These are phyloP conservation scores for Coemansia sp. DNA, from an alignment of 371 early-diverging fungal species.

Conservation along the genomic window DNA sequence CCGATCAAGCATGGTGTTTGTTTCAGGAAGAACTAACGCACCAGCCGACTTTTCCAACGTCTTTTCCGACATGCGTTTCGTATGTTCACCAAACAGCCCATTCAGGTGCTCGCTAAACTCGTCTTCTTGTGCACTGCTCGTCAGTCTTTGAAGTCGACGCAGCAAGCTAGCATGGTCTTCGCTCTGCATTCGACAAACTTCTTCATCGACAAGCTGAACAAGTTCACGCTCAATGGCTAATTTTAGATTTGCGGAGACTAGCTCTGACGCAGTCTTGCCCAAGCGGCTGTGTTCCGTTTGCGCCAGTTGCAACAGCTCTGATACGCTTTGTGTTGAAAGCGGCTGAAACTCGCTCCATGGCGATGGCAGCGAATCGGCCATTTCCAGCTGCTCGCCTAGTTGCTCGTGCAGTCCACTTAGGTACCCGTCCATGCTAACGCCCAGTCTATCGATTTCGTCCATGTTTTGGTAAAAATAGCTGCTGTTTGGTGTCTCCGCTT, in stretches of 20 bases:
- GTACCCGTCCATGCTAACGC: not conserved
- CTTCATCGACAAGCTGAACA: constrained; percentile 8
- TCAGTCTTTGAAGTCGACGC: not conserved
- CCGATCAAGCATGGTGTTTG: not conserved
- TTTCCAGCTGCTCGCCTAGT: constrained; percentile 1
- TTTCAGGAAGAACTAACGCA: not conserved
- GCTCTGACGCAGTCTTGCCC: not conserved
- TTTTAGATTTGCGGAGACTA: not conserved
- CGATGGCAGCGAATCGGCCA: constrained; percentile 21
- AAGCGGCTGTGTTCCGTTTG: constrained; percentile 18
- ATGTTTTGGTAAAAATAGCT: constrained; percentile 29
- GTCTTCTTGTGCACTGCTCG: not conserved
- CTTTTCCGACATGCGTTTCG: not conserved
- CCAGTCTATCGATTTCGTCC: constrained; percentile 9
- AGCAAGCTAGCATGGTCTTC: not conserved
- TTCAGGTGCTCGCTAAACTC: not conserved
- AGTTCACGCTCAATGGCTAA: constrained; percentile 12
- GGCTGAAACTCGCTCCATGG: constrained; percentile 45
- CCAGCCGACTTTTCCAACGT: not conserved
- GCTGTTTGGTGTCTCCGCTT: not conserved
- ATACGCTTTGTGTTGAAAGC: constrained; percentile 11
- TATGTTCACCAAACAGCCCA: not conserved
- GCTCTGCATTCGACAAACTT: constrained; percentile 10
- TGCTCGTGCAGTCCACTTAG: constrained; percentile 7
- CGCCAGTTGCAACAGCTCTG: constrained; percentile 19